Percentiles rank a stretch among this genome's conserved stretches.
These are phyloP conservation scores for Pyrenophora teres DNA, from an alignment of 2,329 filamentous ascomycete species.

Conservation along the genomic window DNA sequence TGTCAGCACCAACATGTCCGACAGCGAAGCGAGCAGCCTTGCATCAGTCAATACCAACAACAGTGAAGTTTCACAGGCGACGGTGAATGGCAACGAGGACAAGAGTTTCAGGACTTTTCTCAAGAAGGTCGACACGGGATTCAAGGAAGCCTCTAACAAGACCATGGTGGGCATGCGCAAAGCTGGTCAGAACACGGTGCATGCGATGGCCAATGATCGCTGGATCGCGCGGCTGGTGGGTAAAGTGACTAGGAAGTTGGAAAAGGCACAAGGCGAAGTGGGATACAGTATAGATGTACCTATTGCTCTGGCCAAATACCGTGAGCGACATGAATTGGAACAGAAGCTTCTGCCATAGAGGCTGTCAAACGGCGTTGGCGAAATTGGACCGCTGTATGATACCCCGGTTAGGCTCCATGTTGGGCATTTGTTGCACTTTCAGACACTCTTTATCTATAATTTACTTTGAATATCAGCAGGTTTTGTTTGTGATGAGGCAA, in stretches of 20 bases:
- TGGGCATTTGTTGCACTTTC: too few relatives aligned
- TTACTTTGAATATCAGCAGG: too few relatives aligned
- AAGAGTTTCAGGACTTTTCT: slow-evolving; percentile 33
- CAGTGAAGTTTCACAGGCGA: slow-evolving; percentile 18
- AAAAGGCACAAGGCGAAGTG: slow-evolving; percentile 56
- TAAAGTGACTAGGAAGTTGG: slow-evolving; percentile 55
- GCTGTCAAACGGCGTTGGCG: not conserved
- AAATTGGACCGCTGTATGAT: slow-evolving; percentile 3
- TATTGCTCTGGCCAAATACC: slow-evolving; percentile 49
- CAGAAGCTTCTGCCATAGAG: slow-evolving; percentile 41
- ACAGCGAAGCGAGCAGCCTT: slow-evolving; percentile 29
- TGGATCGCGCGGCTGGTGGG: slow-evolving; percentile 62
- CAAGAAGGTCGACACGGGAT: slow-evolving; percentile 30
- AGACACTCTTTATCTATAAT: too few relatives aligned
- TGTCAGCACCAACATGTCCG: slow-evolving; percentile 28
- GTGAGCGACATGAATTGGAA: slow-evolving; percentile 39
- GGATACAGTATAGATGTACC: slow-evolving; percentile 57
- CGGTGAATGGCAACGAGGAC: slow-evolving; percentile 18
- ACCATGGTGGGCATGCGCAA: slow-evolving; percentile 56
- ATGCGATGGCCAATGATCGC: slow-evolving; percentile 57
- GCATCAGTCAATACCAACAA: slow-evolving; percentile 25
- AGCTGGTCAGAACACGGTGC: slow-evolving; percentile 48
- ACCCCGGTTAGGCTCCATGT: not conserved
- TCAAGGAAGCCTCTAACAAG: slow-evolving; percentile 41
- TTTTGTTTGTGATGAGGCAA: too few relatives aligned